phyloP scores from a whole-genome alignment of 179 eudicot genomes.

The Spergularia azorica region DNA sequence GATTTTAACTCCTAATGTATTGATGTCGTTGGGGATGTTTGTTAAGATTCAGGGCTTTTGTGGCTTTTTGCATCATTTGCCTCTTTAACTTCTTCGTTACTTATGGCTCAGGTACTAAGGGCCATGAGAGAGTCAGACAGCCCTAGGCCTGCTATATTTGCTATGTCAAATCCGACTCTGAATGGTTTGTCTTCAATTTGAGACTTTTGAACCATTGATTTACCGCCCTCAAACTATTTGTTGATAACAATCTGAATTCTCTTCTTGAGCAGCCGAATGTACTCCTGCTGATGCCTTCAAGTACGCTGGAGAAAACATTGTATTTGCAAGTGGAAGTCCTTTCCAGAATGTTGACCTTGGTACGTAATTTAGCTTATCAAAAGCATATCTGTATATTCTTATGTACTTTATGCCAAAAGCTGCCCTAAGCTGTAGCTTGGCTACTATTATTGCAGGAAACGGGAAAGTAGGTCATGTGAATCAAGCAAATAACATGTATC shows the following conservation, averaged over 20 bases:
- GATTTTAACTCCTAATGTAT: background rate
- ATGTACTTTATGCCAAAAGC: background rate
- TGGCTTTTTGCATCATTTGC: background rate
- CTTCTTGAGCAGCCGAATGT: constrained; percentile 77
- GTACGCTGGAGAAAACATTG: constrained; percentile 91
- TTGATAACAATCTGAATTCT: constrained; percentile 1
- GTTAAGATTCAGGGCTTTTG: background rate
- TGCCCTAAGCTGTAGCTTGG: constrained; percentile 6
- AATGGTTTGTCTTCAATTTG: constrained; percentile 60
- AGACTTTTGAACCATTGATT: background rate
- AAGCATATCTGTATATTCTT: background rate
- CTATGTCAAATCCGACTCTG: constrained; percentile 98
- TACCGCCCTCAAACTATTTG: constrained; percentile 1
- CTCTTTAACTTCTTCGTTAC: background rate
- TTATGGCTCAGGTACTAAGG: constrained; percentile 66
- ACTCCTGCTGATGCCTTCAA: constrained; percentile 93
- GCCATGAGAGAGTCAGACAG: constrained; percentile 93
- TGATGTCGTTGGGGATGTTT: background rate
- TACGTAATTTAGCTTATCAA: constrained; percentile 30
- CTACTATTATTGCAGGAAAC: constrained; percentile 56
- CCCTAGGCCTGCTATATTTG: constrained; percentile 88
- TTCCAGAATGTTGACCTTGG: constrained; percentile 89
- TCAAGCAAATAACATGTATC: constrained; percentile 99
- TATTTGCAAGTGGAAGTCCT: constrained; percentile 99
- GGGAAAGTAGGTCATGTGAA: constrained; percentile 96